Conservation (phyloP, 179 eudicot species). For the Sideroxylon spinosum region DNA sequence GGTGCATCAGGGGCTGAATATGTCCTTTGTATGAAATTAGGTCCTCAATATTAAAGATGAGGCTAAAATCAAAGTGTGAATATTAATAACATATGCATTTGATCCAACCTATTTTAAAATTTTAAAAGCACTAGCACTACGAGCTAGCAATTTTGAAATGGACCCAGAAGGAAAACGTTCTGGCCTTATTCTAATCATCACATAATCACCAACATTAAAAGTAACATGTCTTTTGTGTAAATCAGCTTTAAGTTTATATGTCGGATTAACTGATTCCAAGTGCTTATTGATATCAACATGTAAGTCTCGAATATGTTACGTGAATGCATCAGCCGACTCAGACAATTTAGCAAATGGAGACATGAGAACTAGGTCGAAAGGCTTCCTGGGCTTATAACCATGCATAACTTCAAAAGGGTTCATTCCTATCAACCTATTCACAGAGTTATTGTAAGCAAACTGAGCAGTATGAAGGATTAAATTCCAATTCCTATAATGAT, state of each 20-base stretch:
- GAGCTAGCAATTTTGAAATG: neutral
- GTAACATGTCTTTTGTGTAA: neutral
- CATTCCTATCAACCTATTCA: neutral
- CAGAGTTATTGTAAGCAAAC: neutral
- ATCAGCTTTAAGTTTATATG: too few relatives aligned
- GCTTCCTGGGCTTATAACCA: neutral
- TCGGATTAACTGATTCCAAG: neutral
- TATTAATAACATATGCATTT: neutral
- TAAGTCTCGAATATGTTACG: neutral
- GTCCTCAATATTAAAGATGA: neutral
- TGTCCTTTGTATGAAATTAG: neutral
- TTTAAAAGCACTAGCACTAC: neutral
- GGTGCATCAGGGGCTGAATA: neutral
- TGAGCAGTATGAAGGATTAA: neutral
- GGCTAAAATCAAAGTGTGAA: neutral
- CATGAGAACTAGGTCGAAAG: neutral
- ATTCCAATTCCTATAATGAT: neutral
- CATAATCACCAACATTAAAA: neutral
- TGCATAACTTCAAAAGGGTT: neutral
- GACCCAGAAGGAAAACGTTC: neutral
- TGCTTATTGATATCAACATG: neutral
- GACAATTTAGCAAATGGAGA: neutral
- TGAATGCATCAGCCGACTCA: neutral
- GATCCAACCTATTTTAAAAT: neutral
- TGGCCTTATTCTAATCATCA: neutral